Evolutionary conservation across 2,329 filamentous ascomycete genomes (phyloP), one percentile per base, ranked within the genome.

Genomic region (Fusarium domesticum): DNA sequence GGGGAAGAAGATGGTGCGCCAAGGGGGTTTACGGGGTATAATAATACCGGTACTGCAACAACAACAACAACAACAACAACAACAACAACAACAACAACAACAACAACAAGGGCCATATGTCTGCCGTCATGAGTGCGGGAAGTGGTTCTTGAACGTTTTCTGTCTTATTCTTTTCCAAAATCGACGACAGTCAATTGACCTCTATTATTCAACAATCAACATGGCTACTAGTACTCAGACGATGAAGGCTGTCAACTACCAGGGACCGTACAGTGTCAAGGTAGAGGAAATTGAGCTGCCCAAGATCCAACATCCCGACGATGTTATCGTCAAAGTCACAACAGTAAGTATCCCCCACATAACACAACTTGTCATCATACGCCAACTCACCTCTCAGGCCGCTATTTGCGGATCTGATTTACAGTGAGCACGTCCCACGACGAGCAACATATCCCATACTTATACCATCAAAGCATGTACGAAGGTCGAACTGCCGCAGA

Each of bases 221-320:
- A 60, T 60, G 57, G 35, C 57, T 32, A 25, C n/a, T n/a, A n/a
- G n/a, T n/a, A n/a, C 53, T 1, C 38, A 58, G 6, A 57, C 68
- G 18, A 83, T 83, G 80, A 81, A 81, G 64, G 80, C 80, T 10
- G 70, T 84, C 43, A 80, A 81, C 57, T 84, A 84, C 54, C 74
- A 80, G 35, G 80, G 79, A 1, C 76, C 80, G 0, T 80, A 76
- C 66, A 75, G 78, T 62, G 80, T 84, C 48, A 75, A 75, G n/a
- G 75, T 85, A 38, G 75, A 81, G 55, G 76, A 84, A 18, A 73
- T 82, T 6, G 72, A 76, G 18, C 59, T 72, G 35, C 82, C 82
- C 1, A 75, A 72, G 57, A 69, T 86, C 17, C 67, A 83, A 58
- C 81, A 84, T 63, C 80, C 81, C 2, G 80, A 84, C 64, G 81